phyloP scores from a whole-genome alignment of 2,329 filamentous ascomycete genomes.

The Clathrospora elynae region DNA sequence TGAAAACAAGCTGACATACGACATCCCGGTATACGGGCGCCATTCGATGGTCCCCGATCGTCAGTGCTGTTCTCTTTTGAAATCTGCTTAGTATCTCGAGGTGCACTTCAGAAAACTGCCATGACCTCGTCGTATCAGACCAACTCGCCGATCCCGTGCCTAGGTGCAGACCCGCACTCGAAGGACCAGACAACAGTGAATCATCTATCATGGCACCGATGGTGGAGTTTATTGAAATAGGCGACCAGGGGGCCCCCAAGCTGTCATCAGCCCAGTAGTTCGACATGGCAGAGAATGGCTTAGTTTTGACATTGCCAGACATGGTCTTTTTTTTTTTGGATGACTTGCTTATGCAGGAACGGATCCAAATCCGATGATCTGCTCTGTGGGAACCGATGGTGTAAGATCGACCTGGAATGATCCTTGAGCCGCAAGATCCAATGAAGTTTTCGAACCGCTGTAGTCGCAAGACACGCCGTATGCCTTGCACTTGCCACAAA shows the following conservation, averaged over 20 bases:
- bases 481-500: constrained; percentile 55
- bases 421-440: constrained; percentile 42
- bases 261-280: neutral
- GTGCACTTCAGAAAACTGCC: constrained; percentile 25
- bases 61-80: constrained; percentile 50
- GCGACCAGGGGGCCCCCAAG: constrained; percentile 4
- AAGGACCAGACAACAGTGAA: constrained; percentile 8
- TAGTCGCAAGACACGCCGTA: constrained; percentile 59
- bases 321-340: neutral
- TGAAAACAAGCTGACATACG: constrained; percentile 48
- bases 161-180: neutral
- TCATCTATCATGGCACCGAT: constrained; percentile 22
- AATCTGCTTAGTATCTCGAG: constrained; percentile 51
- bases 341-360: neutral
- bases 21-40: constrained; percentile 46
- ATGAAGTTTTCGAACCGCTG: constrained; percentile 35
- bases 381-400: neutral
- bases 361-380: neutral
- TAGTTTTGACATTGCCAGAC: neutral
- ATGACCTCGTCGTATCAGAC: constrained; percentile 7
- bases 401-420: constrained; percentile 31
- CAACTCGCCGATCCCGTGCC: neutral
- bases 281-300: neutral
- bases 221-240: constrained; percentile 21
- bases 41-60: constrained; percentile 45